Percentiles rank a stretch among this genome's conserved stretches.
phyloP scores from a whole-genome alignment of 257 asterid species.

The Solanum corneliomulleri region DNA sequence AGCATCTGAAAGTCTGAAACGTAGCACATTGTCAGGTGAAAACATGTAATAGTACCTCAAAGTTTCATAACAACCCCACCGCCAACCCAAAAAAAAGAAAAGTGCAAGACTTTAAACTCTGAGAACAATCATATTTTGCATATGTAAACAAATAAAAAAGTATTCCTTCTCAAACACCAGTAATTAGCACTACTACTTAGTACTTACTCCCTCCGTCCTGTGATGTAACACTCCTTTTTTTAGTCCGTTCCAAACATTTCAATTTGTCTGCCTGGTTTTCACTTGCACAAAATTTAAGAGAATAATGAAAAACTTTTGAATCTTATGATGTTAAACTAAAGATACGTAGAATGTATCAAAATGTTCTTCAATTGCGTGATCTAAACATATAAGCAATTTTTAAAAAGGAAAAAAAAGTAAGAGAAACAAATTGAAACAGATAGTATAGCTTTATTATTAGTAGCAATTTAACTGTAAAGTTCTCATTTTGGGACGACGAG shows the following conservation, averaged over 20 bases:
- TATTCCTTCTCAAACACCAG: background rate
- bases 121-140: background rate
- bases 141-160: background rate
- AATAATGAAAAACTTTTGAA: too few relatives aligned
- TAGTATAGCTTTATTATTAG: too few relatives aligned
- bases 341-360: too few relatives aligned
- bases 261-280: background rate
- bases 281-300: rapidly evolving
- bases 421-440: too few relatives aligned
- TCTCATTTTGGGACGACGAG: background rate
- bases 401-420: too few relatives aligned
- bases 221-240: background rate
- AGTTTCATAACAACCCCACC: background rate
- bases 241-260: background rate
- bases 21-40: background rate
- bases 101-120: background rate
- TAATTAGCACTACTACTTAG: background rate
- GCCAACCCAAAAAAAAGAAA: background rate
- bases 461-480: too few relatives aligned
- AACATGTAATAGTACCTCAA: background rate
- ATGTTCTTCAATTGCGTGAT: background rate
- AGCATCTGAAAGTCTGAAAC: background rate
- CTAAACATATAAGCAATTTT: background rate
- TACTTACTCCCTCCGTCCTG: background rate
- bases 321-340: background rate